A percentile compares a stretch with the other conserved stretches of the same genome.
These are phyloP conservation scores for Cercospora sp. DNA, from an alignment of 2,329 filamentous ascomycete genomes.

Conservation along the genomic window DNA sequence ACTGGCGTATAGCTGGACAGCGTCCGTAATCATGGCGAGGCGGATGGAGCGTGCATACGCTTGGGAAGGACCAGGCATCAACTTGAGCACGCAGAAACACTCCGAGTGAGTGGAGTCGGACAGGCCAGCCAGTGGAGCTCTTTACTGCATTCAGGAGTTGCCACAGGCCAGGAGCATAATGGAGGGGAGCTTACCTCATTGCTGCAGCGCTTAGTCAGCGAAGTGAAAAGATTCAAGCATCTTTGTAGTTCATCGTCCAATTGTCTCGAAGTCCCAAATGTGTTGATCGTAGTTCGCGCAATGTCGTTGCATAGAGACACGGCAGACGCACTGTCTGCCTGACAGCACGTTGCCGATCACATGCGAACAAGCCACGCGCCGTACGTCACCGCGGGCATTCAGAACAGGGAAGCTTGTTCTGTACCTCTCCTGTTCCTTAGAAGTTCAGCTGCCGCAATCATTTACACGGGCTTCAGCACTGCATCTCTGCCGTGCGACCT, in stretches of 20 bases:
- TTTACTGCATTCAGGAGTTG: background rate
- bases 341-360: background rate
- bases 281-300: background rate
- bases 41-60: background rate
- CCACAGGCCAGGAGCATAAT: background rate
- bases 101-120: background rate
- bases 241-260: background rate
- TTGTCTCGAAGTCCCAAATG: background rate
- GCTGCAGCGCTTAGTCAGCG: background rate
- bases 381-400: slow-evolving; percentile 2
- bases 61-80: background rate
- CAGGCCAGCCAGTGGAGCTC: background rate
- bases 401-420: slow-evolving; percentile 10
- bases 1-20: background rate
- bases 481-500: background rate
- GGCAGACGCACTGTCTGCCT: background rate
- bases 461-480: background rate
- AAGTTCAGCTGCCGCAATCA: background rate
- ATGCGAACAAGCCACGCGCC: background rate
- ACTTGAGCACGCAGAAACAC: background rate
- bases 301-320: background rate
- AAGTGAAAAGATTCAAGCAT: background rate
- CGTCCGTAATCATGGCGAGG: background rate
- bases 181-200: background rate
- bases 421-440: background rate